Conservation (phyloP, 371 early-diverging fungal species). For the Mortierella sp. region DNA sequence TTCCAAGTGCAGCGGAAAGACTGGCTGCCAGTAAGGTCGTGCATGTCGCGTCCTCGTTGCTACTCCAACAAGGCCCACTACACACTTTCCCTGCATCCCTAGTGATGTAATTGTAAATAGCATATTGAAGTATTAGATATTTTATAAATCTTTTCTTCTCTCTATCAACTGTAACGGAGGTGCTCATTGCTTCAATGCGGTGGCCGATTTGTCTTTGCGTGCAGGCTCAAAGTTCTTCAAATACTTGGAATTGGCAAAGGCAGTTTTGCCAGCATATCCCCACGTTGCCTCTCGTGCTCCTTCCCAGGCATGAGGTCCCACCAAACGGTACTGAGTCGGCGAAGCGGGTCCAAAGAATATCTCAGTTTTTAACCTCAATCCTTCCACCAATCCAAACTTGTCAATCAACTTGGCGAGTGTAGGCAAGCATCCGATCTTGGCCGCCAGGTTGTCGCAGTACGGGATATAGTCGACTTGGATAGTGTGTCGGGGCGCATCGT, state of each 20-base stretch:
- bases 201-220: not conserved
- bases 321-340: constrained; percentile 60
- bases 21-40: not conserved
- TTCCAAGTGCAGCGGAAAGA: not conserved
- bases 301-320: constrained; percentile 62
- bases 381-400: constrained; percentile 37
- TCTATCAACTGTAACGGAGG: not conserved
- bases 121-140: constrained; percentile 1
- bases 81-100: not conserved
- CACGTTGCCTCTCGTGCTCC: constrained; percentile 51
- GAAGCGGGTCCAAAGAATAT: constrained; percentile 61
- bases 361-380: constrained; percentile 42
- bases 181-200: not conserved
- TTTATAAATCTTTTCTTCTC: not conserved
- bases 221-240: constrained; percentile 16
- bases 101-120: constrained; percentile 7
- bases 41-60: not conserved
- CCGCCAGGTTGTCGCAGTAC: constrained; percentile 62
- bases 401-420: constrained; percentile 45
- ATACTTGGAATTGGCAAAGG: constrained; percentile 17
- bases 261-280: constrained; percentile 35
- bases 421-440: constrained; percentile 60
- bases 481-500: constrained; percentile 60
- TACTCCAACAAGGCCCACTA: not conserved
- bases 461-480: constrained; percentile 61